phyloP scores from a whole-genome alignment of 2,329 filamentous ascomycete genomes.

The Ceratocystis cubensis region DNA sequence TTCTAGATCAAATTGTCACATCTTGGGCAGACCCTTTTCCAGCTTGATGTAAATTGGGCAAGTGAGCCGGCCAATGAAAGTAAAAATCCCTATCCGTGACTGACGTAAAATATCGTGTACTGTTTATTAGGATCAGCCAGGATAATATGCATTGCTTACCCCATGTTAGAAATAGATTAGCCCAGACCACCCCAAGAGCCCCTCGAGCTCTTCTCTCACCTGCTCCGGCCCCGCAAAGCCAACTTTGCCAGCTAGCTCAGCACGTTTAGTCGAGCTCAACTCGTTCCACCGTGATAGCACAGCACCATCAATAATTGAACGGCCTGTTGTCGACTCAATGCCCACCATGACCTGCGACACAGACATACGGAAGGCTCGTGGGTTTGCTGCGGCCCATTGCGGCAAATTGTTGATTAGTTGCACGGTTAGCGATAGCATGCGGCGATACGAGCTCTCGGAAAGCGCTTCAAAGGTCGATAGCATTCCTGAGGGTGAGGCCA shows the following conservation, averaged over 20 bases:
- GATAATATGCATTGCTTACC: not conserved
- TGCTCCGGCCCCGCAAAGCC: slow-evolving; percentile 54
- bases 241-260: slow-evolving; percentile 61
- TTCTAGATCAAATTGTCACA: too few species aligned
- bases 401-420: slow-evolving; percentile 67
- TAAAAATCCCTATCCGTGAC: too few species aligned
- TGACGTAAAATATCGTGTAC: too few species aligned
- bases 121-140: too few species aligned
- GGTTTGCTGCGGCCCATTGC: slow-evolving; percentile 69
- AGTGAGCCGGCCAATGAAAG: too few species aligned
- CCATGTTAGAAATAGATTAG: slow-evolving; percentile 36
- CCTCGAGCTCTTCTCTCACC: slow-evolving; percentile 57
- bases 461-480: slow-evolving; percentile 67
- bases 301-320: slow-evolving; percentile 67
- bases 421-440: slow-evolving; percentile 66
- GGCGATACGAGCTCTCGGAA: slow-evolving; percentile 67
- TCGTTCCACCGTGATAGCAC: slow-evolving; percentile 64
- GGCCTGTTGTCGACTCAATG: slow-evolving; percentile 46
- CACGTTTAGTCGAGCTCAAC: slow-evolving; percentile 55
- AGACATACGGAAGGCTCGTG: slow-evolving; percentile 58
- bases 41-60: too few species aligned
- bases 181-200: slow-evolving; percentile 49
- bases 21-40: too few species aligned
- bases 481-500: slow-evolving; percentile 63
- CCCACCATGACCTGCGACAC: slow-evolving; percentile 37